Conservation (phyloP, 257 asterid genomes). For the Linaria vulgaris region DNA sequence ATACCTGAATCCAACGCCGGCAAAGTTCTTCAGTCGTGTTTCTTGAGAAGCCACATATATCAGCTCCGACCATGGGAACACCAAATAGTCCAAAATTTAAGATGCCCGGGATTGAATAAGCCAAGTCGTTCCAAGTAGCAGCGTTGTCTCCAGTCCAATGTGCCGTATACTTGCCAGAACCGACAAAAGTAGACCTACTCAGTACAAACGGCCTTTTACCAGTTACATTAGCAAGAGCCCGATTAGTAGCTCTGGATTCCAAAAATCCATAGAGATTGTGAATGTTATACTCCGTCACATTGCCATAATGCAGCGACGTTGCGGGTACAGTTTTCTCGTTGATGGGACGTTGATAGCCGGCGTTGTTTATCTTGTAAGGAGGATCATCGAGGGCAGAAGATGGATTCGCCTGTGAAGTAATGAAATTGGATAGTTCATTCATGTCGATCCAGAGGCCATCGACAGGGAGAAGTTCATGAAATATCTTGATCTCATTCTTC, state of each 20-base stretch:
- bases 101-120: conserved; percentile 64
- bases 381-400: conserved; percentile 66
- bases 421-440: conserved; percentile 87
- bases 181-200: conserved; percentile 82
- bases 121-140: conserved; percentile 83
- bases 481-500: conserved; percentile 66
- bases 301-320: conserved; percentile 58
- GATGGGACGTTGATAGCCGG: conserved; percentile 44
- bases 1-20: conserved; percentile 85
- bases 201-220: conserved; percentile 85
- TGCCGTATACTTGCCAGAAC: conserved; percentile 84
- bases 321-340: conserved; percentile 62
- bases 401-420: conserved; percentile 54
- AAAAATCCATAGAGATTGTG: conserved; percentile 84
- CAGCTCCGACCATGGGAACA: conserved; percentile 95
- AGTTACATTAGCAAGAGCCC: conserved; percentile 45
- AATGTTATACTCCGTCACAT: conserved; percentile 60
- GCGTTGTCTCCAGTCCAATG: conserved; percentile 98
- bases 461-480: conserved; percentile 48
- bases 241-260: conserved; percentile 71
- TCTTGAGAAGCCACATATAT: conserved; percentile 74
- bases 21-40: conserved; percentile 89
- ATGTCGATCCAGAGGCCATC: conserved; percentile 97
- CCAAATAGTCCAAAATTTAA: conserved; percentile 83
- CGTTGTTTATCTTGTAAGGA: conserved; percentile 79